These are phyloP conservation scores for Podaxis pistillaris DNA, from an alignment of 768 basidiomycete species.

Conservation along the genomic window DNA sequence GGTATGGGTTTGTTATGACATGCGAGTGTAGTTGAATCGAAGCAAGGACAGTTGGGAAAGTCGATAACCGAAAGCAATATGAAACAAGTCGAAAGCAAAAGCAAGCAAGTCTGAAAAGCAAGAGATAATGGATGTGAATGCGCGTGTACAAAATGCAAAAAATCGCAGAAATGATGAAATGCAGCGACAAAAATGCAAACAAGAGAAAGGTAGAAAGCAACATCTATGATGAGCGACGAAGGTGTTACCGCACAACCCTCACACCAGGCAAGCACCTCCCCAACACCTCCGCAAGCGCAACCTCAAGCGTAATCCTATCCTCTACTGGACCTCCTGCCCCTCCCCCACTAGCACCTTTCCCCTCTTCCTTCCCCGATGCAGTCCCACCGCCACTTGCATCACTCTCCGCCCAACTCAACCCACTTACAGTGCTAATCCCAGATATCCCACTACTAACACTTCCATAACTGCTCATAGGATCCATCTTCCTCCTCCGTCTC, in stretches of 20 bases:
- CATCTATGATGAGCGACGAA: background rate
- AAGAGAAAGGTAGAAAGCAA: background rate
- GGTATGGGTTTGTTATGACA: too few relatives aligned
- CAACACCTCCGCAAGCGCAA: constrained; percentile 14
- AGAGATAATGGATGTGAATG: background rate
- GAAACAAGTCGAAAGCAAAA: background rate
- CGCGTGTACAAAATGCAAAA: background rate
- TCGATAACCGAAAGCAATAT: too few relatives aligned
- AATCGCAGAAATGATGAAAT: background rate
- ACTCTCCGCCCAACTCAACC: background rate
- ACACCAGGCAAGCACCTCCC: constrained; percentile 12
- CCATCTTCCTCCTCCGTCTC: background rate
- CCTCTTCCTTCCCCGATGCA: background rate
- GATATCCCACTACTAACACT: background rate
- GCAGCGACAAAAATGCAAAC: background rate
- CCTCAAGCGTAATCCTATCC: constrained; percentile 12
- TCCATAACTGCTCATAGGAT: constrained; percentile 7
- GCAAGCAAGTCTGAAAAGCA: background rate
- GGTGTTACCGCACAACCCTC: constrained; percentile 1
- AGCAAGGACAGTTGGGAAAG: too few relatives aligned
- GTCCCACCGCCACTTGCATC: background rate
- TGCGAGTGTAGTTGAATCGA: too few relatives aligned
- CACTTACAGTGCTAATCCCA: background rate
- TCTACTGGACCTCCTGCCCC: background rate
- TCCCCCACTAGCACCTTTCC: background rate